Base-by-base conservation (phyloP, 441 rosid genomes). In the Mallotus repandus region DNA sequence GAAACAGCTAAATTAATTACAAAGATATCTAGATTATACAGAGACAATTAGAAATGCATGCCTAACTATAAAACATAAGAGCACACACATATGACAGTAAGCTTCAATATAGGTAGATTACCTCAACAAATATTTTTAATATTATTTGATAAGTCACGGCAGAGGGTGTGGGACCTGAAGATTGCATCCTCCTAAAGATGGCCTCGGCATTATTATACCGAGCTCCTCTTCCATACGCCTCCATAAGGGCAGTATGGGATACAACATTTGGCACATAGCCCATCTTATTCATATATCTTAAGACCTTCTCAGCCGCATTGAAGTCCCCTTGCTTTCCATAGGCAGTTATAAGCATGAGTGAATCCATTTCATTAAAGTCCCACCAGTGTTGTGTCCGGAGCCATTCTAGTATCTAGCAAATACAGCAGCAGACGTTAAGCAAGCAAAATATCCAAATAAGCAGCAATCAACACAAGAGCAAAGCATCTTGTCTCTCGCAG, bases 81-180 rank as follows among this genome's bases (percentile, higher is more conserved):
- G 18, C 53, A 14, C n/a, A 32, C 4, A 32, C 63, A n/a, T 43
- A 29, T 15, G 5, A 48, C 9, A 59, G 58, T 38, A 56, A 25
- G 41, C 25, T 32, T 53, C 18, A 49, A 25, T 13, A 71, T 19
- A 48, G 63, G 60, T 64, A 50, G 22, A 57, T 63, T 80, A 91
- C 97, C 94, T 93, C 91, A n/a, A 95, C 97, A 73, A 93, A 91
- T 60, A 83, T 84, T 81, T 91, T 91, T 14, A 95, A 89, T 63
- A 91, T 89, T 68, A 95, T 89, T 84, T 95, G 99, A 89, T 90
- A 93, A 13, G 98, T 93, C 71, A 95, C 45, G 68, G 95, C 93
- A 66, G 98, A 95, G 72, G 99, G 99, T 79, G 87, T 88, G 62
- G 99, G 99, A 22, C 98, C 97, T 65, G 89, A 84, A 73, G 92